Percentiles rank a stretch among this genome's conserved stretches.
These are phyloP conservation scores for Pachyrhizus erosus DNA, from an alignment of 306 rosid genomes.

Conservation along the genomic window DNA sequence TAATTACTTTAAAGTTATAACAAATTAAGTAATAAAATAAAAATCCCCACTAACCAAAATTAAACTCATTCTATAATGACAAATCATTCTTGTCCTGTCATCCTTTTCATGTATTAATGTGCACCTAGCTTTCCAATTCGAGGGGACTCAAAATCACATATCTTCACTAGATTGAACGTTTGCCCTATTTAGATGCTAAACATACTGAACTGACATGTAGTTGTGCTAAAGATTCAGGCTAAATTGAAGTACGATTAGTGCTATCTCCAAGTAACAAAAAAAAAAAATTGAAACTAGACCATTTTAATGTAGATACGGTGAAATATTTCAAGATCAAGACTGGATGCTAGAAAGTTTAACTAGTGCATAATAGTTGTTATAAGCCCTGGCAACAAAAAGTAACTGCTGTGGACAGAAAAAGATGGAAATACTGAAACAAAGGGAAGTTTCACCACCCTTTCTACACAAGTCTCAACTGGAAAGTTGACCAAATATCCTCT, in stretches of 20 bases:
- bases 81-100: not conserved
- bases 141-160: not conserved
- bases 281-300: conserved; percentile 36
- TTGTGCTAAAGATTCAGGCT: not conserved
- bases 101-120: not conserved
- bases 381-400: conserved; percentile 52
- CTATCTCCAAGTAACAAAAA: conserved; percentile 28
- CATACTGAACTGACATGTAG: not conserved
- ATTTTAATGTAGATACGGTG: conserved; percentile 33
- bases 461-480: conserved; percentile 53
- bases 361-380: conserved; percentile 55
- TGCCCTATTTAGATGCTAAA: conserved; percentile 4
- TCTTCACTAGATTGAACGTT: not conserved
- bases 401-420: conserved; percentile 53
- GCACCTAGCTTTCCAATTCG: not conserved
- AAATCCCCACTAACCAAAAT: too few species aligned
- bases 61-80: not conserved
- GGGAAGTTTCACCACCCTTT: conserved; percentile 65
- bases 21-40: too few species aligned
- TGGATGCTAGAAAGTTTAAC: conserved; percentile 57
- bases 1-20: too few species aligned
- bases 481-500: conserved; percentile 44
- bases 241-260: not conserved
- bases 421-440: conserved; percentile 61
- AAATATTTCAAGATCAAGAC: conserved; percentile 55